These are phyloP conservation scores for Podospora pseudoanserina DNA, from an alignment of 495 filamentous ascomycete species.

Conservation along the genomic window DNA sequence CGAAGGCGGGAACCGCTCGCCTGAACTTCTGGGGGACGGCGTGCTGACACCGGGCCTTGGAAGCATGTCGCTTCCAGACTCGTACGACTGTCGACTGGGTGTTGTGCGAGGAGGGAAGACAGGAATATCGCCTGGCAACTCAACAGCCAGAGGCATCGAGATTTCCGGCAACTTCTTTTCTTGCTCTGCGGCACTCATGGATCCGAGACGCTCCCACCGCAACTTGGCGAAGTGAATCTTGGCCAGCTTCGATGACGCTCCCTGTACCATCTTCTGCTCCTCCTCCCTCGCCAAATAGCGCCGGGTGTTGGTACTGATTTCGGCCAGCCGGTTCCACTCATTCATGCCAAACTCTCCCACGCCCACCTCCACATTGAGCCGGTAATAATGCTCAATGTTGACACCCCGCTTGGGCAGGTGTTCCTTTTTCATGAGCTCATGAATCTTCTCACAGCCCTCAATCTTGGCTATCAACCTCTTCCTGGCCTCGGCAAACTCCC, in stretches of 20 bases:
- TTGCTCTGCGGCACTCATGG: conserved; percentile 29
- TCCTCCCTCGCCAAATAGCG: conserved; percentile 72
- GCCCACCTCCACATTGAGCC: conserved; percentile 94
- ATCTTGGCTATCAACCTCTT: conserved; percentile 81
- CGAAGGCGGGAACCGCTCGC: conserved; percentile 38
- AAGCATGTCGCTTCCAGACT: conserved; percentile 44
- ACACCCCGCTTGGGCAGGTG: conserved; percentile 74
- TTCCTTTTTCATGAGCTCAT: conserved; percentile 74
- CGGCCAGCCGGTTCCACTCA: conserved; percentile 88
- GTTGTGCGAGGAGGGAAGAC: conserved; percentile 32
- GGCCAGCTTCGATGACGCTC: conserved; percentile 76
- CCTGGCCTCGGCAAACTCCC: conserved; percentile 87
- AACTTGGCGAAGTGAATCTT: conserved; percentile 69
- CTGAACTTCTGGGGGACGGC: conserved; percentile 44
- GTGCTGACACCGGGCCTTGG: conserved; percentile 33
- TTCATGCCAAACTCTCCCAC: conserved; percentile 99
- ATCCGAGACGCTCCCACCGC: conserved; percentile 36
- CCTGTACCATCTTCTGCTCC: conserved; percentile 69
- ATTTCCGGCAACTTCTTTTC: conserved; percentile 35
- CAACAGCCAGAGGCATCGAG: conserved; percentile 41
- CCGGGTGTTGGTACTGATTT: conserved; percentile 88
- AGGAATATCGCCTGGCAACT: conserved; percentile 47
- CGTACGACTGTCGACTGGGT: conserved; percentile 44
- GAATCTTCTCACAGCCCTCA: conserved; percentile 89
- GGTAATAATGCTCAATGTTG: conserved; percentile 87